Evolutionary conservation across 306 rosid species (phyloP), one percentile per base, ranked within the genome.

Genomic region (Neltuma alba): DNA sequence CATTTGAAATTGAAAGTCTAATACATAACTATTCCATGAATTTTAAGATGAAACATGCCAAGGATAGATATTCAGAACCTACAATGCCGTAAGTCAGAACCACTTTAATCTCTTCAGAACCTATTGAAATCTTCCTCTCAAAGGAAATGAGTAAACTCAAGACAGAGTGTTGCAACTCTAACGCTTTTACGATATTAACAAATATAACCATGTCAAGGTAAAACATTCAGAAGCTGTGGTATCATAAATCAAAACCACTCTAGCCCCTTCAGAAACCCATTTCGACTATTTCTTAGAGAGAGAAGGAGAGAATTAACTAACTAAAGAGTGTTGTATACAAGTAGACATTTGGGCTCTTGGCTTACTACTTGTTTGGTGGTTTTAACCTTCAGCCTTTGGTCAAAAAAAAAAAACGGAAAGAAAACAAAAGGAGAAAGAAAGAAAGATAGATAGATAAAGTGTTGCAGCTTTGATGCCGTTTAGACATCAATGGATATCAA

Each of bases 401-500:
- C 6, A 54, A 37, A 52, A 1, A 23, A 55, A 48, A 55, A 23
- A 10, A n/a, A n/a, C n/a, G 25, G 62, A 10, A 57, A 57, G 28
- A 9, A 23, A n/a, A 54, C 12, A 54, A 54, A 21, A 9, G 30
- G 13, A 7, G 61, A 54, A 21, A n/a, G 28, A 54, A 20, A 52
- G 25, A n/a, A 6, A 52, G 23, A 18, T n/a, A 48, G 52, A 33
- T 33, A 52, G 63, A 30, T 20, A 50, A 4, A 33, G 3, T 42
- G 47, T 38, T 52, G 70, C 38, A 78, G 40, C 70, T 64, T 50
- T 36, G n/a, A 33, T 33, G 20, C 65, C 28, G 42, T 70, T 42
- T 41, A 37, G 13, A 70, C 36, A 58, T 58, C 11, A 27, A 27
- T 1, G 45, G 14, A 37, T 36, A 33, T 54, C 75, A 37, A 23